These are phyloP conservation scores for Pisolithus sp. DNA, from an alignment of 768 basidiomycete genomes.

Conservation along the genomic window DNA sequence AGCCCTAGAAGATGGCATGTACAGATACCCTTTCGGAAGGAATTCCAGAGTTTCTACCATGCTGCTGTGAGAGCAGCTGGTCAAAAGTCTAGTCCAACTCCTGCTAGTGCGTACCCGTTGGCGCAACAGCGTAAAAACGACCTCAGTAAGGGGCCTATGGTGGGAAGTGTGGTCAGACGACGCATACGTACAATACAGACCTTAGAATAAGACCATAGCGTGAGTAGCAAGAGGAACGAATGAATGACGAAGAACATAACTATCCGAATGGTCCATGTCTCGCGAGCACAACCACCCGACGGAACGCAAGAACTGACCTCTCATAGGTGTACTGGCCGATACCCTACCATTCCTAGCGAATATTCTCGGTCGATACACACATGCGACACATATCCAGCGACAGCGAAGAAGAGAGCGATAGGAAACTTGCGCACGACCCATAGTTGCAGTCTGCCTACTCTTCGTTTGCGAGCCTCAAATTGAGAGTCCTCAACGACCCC, in stretches of 20 bases:
- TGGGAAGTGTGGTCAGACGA: not conserved
- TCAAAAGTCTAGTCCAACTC: too few relatives aligned
- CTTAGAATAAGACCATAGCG: slow-evolving; percentile 73
- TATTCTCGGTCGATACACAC: slow-evolving; percentile 75
- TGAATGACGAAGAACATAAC: slow-evolving; percentile 66
- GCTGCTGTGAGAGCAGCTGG: too few relatives aligned
- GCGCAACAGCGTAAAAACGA: slow-evolving; percentile 55
- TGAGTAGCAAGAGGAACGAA: slow-evolving; percentile 56
- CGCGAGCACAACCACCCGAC: slow-evolving; percentile 2
- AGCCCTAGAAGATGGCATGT: slow-evolving; percentile 4
- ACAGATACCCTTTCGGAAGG: not conserved
- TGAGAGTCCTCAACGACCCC: slow-evolving; percentile 50
- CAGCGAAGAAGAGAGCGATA: slow-evolving; percentile 49
- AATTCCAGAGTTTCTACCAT: too few relatives aligned
- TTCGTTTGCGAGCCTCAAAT: slow-evolving; percentile 30
- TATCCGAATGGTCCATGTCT: slow-evolving; percentile 22
- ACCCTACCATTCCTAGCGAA: slow-evolving; percentile 40
- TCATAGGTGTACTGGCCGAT: slow-evolving; percentile 44
- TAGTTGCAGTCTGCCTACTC: slow-evolving; percentile 48
- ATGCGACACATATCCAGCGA: slow-evolving; percentile 66
- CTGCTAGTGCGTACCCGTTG: too few relatives aligned
- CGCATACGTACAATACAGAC: slow-evolving; percentile 33
- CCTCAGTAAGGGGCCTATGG: slow-evolving; percentile 35
- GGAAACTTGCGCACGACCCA: slow-evolving; percentile 71
- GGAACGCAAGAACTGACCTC: slow-evolving; percentile 49